Base-by-base conservation (phyloP, 495 filamentous ascomycete genomes). In the Podospora australis region DNA sequence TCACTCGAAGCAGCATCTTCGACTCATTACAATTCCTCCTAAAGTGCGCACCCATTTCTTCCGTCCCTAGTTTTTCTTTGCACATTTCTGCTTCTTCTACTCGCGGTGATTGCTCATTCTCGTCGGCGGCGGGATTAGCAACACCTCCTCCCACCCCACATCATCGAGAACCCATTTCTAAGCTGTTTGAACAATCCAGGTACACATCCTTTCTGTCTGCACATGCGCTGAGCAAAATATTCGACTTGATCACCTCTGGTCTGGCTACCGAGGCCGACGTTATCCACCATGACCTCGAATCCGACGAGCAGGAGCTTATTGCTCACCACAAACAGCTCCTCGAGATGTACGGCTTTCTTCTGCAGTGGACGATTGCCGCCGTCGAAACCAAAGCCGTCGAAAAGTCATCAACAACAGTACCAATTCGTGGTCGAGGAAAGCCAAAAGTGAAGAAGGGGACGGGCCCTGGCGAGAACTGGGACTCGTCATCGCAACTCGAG, bases 21-120 rank as follows among this genome's bases (percentile, higher is more conserved):
- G 94, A 99, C 70, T 91, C 91, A 30, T 68, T 99, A 44, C 90
- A 96, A 59, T 94, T 95, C 61, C 71, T 99, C 29, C 74, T 99
- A 69, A 98, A 98, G 92, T 98, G 83, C 75, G 88, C 80, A 63
- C 79, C 81, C 73, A 79, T 70, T 66, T 80, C 74, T 70, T 72
- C 57, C 45, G 0, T 40, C 32, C 47, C 50, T 35, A 30, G 23
- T 25, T 39, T 25, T 21, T 30, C 20, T 38, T 36, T 16, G 13
- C 51, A 39, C 25, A 29, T n/a, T 7, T 51, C 16, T 40, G 34
- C 41, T 39, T 34, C 39, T 13, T 38, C 36, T 16, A 26, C 13
- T 29, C 29, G 24, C 13, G 21, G 30, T 24, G 19, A 45, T 32
- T 48, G 13, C 32, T 36, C 11, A 6, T 36, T 36, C 45, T 34